Evolutionary conservation across 177 flowering plant genomes (phyloP).

Genomic region (Vitis hybrid): DNA sequence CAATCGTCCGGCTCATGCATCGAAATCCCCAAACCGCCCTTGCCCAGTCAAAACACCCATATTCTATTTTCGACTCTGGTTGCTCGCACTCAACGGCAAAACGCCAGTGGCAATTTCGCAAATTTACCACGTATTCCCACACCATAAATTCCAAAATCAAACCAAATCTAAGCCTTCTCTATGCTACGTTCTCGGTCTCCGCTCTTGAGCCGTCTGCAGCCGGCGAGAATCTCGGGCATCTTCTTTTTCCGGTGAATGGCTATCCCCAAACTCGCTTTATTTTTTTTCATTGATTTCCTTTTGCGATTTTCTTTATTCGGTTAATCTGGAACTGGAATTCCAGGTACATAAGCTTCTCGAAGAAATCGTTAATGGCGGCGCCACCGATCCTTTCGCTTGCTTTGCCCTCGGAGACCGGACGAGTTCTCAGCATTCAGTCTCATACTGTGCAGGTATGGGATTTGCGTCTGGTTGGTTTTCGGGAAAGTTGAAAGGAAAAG

Average conservation of each 20-base stretch:
- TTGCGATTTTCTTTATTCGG: not conserved
- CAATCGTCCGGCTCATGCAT: no score
- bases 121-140: no score
- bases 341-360: slow-evolving; percentile 30
- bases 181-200: slow-evolving; percentile 1
- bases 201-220: not conserved
- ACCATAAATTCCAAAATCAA: no score
- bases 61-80: no score
- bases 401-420: slow-evolving; percentile 89
- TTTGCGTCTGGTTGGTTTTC: slow-evolving; percentile 8
- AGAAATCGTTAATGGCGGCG: slow-evolving; percentile 46
- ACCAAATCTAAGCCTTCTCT: not conserved
- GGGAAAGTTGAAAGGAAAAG: not conserved
- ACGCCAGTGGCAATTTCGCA: no score
- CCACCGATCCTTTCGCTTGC: slow-evolving; percentile 86
- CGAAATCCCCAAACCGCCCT: no score
- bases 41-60: no score
- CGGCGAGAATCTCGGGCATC: not conserved
- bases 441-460: slow-evolving; percentile 91
- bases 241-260: slow-evolving; percentile 5
- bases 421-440: slow-evolving; percentile 97
- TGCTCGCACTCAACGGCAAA: no score
- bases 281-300: not conserved
- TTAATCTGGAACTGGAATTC: slow-evolving; percentile 3
- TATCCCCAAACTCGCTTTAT: not conserved